Conservation (phyloP, 352 stramenopile species). For the Globisporangium nagaii region DNA sequence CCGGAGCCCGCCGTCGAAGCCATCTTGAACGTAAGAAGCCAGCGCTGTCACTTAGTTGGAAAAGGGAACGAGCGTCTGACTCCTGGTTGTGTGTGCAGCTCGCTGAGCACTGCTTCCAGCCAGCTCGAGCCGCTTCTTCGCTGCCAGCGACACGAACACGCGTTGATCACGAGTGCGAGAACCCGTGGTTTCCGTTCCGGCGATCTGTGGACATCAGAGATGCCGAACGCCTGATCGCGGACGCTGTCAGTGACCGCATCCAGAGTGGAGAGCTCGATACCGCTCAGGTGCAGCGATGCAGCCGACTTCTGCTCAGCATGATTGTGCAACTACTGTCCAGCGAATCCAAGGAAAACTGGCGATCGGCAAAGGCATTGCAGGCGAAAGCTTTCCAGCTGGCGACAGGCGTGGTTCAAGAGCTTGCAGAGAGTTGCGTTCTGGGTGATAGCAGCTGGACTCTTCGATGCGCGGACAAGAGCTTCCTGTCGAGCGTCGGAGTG, state of each 20-base stretch:
- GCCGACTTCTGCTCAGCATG: conserved; percentile 1
- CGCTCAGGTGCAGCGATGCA: neutral
- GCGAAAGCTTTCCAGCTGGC: neutral
- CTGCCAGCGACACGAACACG: neutral
- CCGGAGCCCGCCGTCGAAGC: neutral
- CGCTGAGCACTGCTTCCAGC: neutral
- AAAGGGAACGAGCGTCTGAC: neutral
- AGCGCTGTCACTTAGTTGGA: neutral
- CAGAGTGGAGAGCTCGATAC: conserved; percentile 2
- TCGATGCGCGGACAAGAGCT: neutral
- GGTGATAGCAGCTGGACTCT: neutral
- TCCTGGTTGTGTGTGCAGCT: neutral
- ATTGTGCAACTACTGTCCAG: neutral
- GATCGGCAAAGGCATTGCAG: neutral
- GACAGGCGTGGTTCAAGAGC: neutral
- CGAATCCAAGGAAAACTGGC: neutral
- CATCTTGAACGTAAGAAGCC: conserved; percentile 7
- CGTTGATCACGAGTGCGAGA: conserved; percentile 7
- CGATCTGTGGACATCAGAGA: conserved; percentile 7
- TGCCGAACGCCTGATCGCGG: conserved; percentile 18
- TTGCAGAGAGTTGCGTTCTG: neutral
- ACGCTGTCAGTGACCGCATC: conserved; percentile 10
- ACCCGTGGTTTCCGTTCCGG: conserved; percentile 52
- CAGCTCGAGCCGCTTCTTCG: neutral
- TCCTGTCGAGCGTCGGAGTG: conserved; percentile 3